Evolutionary conservation across 2,329 filamentous ascomycete species (phyloP).

Genomic region (Colletotrichum plurivorum): DNA sequence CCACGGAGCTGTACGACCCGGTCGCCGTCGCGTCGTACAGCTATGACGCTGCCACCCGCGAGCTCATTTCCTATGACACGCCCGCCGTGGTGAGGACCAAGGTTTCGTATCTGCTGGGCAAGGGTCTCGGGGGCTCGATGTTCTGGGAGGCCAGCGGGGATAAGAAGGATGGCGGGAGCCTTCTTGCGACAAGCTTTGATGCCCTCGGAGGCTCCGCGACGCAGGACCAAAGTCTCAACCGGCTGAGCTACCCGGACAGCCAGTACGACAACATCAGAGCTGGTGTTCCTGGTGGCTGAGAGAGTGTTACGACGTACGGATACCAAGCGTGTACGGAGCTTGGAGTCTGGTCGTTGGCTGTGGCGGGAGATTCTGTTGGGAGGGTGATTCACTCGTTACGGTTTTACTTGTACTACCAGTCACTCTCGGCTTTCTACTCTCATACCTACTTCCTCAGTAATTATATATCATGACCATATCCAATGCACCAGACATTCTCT

Average conservation of each 20-base stretch:
- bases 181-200: constrained; percentile 67
- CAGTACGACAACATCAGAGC: constrained; percentile 68
- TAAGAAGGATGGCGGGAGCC: constrained; percentile 68
- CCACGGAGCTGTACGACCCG: constrained; percentile 70
- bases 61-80: constrained; percentile 82
- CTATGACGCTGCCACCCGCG: constrained; percentile 72
- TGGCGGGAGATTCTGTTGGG: too few species aligned
- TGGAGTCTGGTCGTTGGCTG: too few species aligned
- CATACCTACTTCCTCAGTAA: too few species aligned
- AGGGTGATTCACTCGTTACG: too few species aligned
- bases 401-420: too few species aligned
- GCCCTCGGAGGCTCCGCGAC: constrained; percentile 56
- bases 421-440: too few species aligned
- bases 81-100: constrained; percentile 73
- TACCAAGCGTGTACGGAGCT: too few species aligned
- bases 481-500: too few species aligned
- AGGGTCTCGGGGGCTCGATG: constrained; percentile 81
- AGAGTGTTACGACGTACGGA: too few species aligned
- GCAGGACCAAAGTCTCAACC: constrained; percentile 63
- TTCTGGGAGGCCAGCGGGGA: constrained; percentile 89
- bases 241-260: constrained; percentile 66
- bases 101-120: constrained; percentile 73
- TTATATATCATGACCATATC: too few species aligned
- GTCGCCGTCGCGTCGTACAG: constrained; percentile 76
- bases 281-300: constrained; percentile 45